Evolutionary conservation across 768 basidiomycete genomes (phyloP), one percentile per base, ranked within the genome.

Genomic region (Kwoniella sp.): DNA sequence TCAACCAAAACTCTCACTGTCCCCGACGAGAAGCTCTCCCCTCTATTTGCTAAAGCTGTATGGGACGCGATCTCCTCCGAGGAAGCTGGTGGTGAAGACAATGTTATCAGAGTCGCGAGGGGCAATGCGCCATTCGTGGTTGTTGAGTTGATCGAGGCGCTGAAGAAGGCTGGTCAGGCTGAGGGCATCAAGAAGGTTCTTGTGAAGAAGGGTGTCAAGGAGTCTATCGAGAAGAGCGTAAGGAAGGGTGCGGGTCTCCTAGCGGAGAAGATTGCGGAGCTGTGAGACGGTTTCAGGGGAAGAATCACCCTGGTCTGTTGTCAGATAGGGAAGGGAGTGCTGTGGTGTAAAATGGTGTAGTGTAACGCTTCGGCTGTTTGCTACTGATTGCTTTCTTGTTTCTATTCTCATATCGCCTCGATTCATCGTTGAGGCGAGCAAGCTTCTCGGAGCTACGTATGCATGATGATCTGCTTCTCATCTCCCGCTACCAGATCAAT

Each of bases 181-280:
- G 59, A 49, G 10, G 65, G 30, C 19, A 64, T 67, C 30, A 75
- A 71, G 59, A 47, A 56, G 30, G 60, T 64, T 74, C 82, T 71
- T 85, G 86, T 12, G 80, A 80, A 22, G 13, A 69, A 79, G 21
- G 81, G 83, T 2, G 84, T 85, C 26, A 74, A 81, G 68, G 80
- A 83, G 67, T 77, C 77, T 56, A 79, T 92, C 21, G 83, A 84
- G 76, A 79, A 74, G 19, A 83, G 86, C 40, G 85, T 85, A 53
- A 85, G 83, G 24, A 91, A 89, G 81, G 92, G 92, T 12, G 86
- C 84, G 70, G 84, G 83, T 36, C 82, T 91, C n/a, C 79, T 94
- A 30, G 63, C 88, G 65, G 88, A 88, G 71, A 89, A 83, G 68
- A 68, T 85, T 63, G 68, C 74, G 62, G 79, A 75, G 47, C 68